Conservation (phyloP, 805 yeast genomes). For the Candida chauliodis region DNA sequence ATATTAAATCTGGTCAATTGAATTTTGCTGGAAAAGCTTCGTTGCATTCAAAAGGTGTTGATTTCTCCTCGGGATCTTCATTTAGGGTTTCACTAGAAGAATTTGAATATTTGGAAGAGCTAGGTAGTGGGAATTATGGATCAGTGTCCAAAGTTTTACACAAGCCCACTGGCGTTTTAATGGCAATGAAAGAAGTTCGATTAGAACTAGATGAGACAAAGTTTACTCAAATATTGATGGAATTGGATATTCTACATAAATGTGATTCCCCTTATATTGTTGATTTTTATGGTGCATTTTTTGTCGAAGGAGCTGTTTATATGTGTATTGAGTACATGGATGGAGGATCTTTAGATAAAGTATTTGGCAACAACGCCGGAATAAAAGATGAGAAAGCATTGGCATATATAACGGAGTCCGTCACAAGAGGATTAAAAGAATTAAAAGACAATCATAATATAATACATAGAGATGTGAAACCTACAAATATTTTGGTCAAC, state of each 20-base stretch:
- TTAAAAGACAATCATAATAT: constrained; percentile 88
- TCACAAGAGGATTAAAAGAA: constrained; percentile 75
- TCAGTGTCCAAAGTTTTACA: constrained; percentile 91
- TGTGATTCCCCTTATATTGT: constrained; percentile 90
- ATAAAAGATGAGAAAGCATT: constrained; percentile 70
- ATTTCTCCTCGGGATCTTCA: constrained; percentile 82
- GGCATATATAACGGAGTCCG: constrained; percentile 76
- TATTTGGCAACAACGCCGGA: constrained; percentile 63
- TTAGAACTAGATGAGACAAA: constrained; percentile 91
- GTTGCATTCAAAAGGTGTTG: constrained; percentile 85
- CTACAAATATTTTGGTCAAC: constrained; percentile 85
- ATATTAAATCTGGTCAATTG: constrained; percentile 85
- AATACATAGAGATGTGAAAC: constrained; percentile 95
- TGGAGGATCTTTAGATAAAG: constrained; percentile 88
- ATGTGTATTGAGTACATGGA: constrained; percentile 99
- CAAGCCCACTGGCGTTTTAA: constrained; percentile 83
- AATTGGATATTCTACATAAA: constrained; percentile 86
- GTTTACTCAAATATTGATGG: constrained; percentile 93
- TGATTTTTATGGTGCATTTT: constrained; percentile 96
- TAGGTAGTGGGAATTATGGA: constrained; percentile 96
- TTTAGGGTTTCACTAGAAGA: constrained; percentile 86
- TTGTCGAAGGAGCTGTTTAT: constrained; percentile 95
- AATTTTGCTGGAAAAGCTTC: constrained; percentile 94
- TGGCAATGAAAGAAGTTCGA: constrained; percentile 98
- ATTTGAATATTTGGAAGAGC: constrained; percentile 74